Percentiles rank a stretch among this genome's conserved stretches.
These are phyloP conservation scores for Eutypa lata DNA, from an alignment of 2,329 filamentous ascomycete genomes.

Conservation along the genomic window DNA sequence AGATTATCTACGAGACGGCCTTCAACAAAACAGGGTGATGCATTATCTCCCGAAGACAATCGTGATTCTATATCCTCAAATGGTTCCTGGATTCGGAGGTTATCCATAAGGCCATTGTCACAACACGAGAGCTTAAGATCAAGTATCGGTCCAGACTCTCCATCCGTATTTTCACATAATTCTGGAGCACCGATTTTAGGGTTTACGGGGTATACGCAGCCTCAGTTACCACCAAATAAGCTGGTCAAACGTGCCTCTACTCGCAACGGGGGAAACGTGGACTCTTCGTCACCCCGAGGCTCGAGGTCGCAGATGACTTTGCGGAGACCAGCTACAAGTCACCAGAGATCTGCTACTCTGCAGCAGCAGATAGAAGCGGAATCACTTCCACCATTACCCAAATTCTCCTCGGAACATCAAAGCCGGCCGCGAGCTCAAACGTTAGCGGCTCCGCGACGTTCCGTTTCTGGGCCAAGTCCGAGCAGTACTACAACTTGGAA, in stretches of 20 bases:
- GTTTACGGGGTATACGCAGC: slow-evolving; percentile 33
- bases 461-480: slow-evolving; percentile 3
- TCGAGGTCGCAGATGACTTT: slow-evolving; percentile 63
- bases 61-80: slow-evolving; percentile 59
- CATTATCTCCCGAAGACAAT: slow-evolving; percentile 39
- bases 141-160: slow-evolving; percentile 62
- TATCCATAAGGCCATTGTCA: slow-evolving; percentile 64
- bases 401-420: slow-evolving; percentile 28
- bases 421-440: slow-evolving; percentile 31
- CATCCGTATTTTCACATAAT: slow-evolving; percentile 64
- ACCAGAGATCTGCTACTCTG: slow-evolving; percentile 70
- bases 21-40: slow-evolving; percentile 30
- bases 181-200: slow-evolving; percentile 64
- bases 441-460: slow-evolving; percentile 14
- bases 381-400: slow-evolving; percentile 19
- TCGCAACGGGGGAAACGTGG: slow-evolving; percentile 42
- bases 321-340: slow-evolving; percentile 73
- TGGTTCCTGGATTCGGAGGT: slow-evolving; percentile 69
- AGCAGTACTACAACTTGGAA: slow-evolving; percentile 41
- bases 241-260: slow-evolving; percentile 71
- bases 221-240: slow-evolving; percentile 64
- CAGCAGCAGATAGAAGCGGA: slow-evolving; percentile 43
- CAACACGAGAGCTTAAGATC: slow-evolving; percentile 63
- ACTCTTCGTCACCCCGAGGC: slow-evolving; percentile 42
- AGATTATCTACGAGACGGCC: slow-evolving; percentile 40